Conservation (phyloP, 129 eudicot genomes). For the Centaurea solstitialis region DNA sequence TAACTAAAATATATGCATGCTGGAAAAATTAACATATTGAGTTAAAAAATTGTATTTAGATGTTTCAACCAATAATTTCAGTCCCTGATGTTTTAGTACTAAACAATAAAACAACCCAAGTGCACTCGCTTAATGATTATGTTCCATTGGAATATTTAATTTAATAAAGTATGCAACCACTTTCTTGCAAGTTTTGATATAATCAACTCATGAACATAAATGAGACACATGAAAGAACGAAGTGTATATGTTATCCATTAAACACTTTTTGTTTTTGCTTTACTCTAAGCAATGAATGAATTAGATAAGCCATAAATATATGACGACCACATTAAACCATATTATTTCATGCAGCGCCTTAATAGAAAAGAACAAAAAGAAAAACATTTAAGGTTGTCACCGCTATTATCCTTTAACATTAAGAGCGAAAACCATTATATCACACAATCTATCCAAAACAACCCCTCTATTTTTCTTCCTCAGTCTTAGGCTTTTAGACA, state of each 20-base stretch:
- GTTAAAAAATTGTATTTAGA: background rate
- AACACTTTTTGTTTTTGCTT: background rate
- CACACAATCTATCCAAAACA: background rate
- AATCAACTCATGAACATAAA: background rate
- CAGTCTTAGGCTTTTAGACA: background rate
- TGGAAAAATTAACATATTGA: background rate
- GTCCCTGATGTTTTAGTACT: conserved; percentile 11
- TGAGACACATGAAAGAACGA: background rate
- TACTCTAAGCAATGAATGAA: background rate
- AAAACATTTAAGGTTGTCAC: background rate
- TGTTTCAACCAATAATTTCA: background rate
- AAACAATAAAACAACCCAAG: background rate
- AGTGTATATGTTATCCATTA: background rate
- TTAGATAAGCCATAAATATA: background rate
- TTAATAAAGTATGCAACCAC: background rate
- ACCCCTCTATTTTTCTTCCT: background rate
- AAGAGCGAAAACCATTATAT: background rate
- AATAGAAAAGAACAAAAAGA: background rate
- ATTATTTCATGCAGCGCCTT: background rate
- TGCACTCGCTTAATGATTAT: background rate
- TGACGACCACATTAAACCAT: background rate
- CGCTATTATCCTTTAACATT: no score
- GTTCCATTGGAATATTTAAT: conserved; percentile 15
- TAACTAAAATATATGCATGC: no score
- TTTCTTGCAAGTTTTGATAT: conserved; percentile 1